A percentile compares a stretch with the other conserved stretches of the same genome.
phyloP scores from a whole-genome alignment of 2,329 filamentous ascomycete genomes.

The Colletotrichum somersetense region DNA sequence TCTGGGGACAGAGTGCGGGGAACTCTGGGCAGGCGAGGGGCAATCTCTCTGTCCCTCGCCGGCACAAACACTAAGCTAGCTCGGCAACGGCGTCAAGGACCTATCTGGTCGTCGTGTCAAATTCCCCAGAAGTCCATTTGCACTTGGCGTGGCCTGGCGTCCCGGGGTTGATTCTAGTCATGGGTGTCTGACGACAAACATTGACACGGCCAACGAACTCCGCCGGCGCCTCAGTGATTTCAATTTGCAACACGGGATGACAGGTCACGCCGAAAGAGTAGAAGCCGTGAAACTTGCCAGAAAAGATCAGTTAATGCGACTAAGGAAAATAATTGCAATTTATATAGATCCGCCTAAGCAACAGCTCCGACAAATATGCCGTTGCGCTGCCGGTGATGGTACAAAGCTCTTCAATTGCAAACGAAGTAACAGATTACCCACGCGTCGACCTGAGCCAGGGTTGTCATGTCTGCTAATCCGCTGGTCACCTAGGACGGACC shows the following conservation, averaged over 20 bases:
- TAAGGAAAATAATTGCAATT: no score
- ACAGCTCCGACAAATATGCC: background rate
- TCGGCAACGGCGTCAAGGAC: background rate
- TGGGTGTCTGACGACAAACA: background rate
- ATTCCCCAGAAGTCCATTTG: constrained; percentile 2
- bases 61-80: background rate
- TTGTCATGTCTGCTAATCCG: background rate
- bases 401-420: constrained; percentile 8
- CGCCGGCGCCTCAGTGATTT: no score
- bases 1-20: constrained; percentile 32
- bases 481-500: constrained; percentile 3
- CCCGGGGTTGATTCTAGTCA: background rate
- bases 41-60: constrained; percentile 25
- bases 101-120: background rate
- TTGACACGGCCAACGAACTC: no score
- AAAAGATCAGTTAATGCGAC: no score
- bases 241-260: no score
- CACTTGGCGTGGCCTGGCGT: constrained; percentile 10
- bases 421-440: background rate
- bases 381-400: background rate
- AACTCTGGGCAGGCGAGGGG: constrained; percentile 34
- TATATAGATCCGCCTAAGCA: no score
- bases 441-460: background rate
- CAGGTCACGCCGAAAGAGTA: no score
- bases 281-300: no score